Evolutionary conservation across 345 rosid genomes (phyloP).

Genomic region (Anacardium occidentale): DNA sequence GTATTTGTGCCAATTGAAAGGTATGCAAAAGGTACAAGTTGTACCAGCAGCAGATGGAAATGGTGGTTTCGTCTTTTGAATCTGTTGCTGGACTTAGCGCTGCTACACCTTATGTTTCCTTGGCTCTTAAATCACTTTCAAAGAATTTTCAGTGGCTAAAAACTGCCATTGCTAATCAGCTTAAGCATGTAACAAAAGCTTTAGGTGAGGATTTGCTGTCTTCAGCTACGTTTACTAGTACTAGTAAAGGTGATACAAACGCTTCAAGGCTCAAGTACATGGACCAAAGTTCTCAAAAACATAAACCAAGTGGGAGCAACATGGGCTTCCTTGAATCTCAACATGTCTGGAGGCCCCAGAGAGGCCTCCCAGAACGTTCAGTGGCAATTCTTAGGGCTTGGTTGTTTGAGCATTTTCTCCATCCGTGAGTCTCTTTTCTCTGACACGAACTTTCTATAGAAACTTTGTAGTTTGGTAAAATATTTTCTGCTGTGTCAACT

Average conservation of each 20-base stretch:
- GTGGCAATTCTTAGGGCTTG: slow-evolving; percentile 62
- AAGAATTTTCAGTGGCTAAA: slow-evolving; percentile 49
- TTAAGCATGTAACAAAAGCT: slow-evolving; percentile 33
- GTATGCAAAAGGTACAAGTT: slow-evolving; percentile 53
- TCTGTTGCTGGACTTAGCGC: slow-evolving; percentile 58
- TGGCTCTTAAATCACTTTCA: slow-evolving; percentile 43
- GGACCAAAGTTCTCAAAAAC: slow-evolving; percentile 36
- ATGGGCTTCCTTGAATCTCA: slow-evolving; percentile 48
- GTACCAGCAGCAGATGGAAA: slow-evolving; percentile 63
- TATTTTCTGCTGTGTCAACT: slow-evolving; percentile 4
- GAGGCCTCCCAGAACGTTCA: slow-evolving; percentile 66
- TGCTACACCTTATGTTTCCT: slow-evolving; percentile 49
- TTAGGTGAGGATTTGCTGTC: slow-evolving; percentile 38
- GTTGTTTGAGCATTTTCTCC: slow-evolving; percentile 77
- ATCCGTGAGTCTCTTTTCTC: slow-evolving; percentile 46
- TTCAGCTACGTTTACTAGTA: slow-evolving; percentile 25
- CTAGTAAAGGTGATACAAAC: slow-evolving; percentile 28
- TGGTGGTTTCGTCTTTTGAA: slow-evolving; percentile 67
- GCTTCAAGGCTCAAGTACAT: slow-evolving; percentile 23
- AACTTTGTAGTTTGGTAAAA: slow-evolving; percentile 8
- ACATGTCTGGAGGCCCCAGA: slow-evolving; percentile 61
- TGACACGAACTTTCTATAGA: not conserved
- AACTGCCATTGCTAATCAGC: slow-evolving; percentile 44
- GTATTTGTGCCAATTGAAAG: slow-evolving; percentile 29
- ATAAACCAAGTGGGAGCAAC: slow-evolving; percentile 34